Evolutionary conservation across 2,329 filamentous ascomycete genomes (phyloP).

Genomic region (Trichocomaceae sp.): DNA sequence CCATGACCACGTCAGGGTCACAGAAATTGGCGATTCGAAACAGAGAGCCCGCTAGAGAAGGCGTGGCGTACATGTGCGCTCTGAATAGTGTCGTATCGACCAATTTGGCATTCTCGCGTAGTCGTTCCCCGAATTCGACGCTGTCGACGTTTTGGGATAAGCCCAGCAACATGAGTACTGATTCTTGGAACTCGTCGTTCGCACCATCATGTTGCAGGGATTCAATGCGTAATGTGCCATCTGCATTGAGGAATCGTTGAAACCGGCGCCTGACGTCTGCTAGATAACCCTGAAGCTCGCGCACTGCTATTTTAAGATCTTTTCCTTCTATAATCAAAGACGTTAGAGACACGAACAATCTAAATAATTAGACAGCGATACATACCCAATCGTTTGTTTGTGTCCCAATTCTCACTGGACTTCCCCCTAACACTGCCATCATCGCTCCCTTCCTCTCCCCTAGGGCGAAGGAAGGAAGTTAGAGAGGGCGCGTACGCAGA

Average conservation of each 20-base stretch:
- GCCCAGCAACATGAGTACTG: slow-evolving; percentile 42
- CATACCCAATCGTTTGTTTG: slow-evolving; percentile 26
- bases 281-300: slow-evolving; percentile 78
- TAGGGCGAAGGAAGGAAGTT: slow-evolving; percentile 31
- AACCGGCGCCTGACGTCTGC: slow-evolving; percentile 70
- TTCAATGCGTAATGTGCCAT: slow-evolving; percentile 44
- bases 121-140: slow-evolving; percentile 60
- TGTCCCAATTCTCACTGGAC: slow-evolving; percentile 21
- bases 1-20: slow-evolving; percentile 89
- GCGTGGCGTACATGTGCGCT: slow-evolving; percentile 87
- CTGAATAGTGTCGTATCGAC: slow-evolving; percentile 94
- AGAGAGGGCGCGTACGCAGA: slow-evolving; percentile 32
- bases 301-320: slow-evolving; percentile 72
- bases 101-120: slow-evolving; percentile 70
- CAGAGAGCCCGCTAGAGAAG: slow-evolving; percentile 75
- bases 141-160: slow-evolving; percentile 46
- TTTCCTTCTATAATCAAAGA: slow-evolving; percentile 58
- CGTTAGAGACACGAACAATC: slow-evolving; percentile 7
- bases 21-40: slow-evolving; percentile 97
- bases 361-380: slow-evolving; percentile 1
- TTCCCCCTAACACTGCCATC: slow-evolving; percentile 33
- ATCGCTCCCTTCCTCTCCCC: slow-evolving; percentile 34
- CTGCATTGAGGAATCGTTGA: slow-evolving; percentile 54
- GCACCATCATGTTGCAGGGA: slow-evolving; percentile 26
- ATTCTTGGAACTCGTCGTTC: slow-evolving; percentile 36